Conservation (phyloP, 2,329 filamentous ascomycete genomes). For the Endoconidiophora polonica region DNA sequence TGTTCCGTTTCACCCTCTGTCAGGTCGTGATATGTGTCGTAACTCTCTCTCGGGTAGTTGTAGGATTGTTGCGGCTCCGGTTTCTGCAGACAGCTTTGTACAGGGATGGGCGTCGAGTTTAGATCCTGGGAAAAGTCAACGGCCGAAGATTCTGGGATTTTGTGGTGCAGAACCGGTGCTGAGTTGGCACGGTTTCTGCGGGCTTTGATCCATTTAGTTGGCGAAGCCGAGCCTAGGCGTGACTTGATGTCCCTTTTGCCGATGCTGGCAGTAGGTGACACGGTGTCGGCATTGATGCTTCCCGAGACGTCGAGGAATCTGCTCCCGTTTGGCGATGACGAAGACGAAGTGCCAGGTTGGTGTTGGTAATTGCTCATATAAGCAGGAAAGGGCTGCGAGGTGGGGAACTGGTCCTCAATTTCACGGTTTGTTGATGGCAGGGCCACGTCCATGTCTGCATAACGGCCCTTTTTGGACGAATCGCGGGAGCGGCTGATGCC, state of each 20-base stretch:
- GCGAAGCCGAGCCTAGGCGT: constrained; percentile 2
- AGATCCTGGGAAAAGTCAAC: background rate
- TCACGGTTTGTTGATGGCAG: constrained; percentile 6
- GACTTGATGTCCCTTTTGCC: background rate
- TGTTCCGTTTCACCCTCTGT: constrained; percentile 6
- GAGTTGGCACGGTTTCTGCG: constrained; percentile 6
- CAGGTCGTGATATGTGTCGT: constrained; percentile 5
- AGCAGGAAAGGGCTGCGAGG: background rate
- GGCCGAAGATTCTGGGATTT: background rate
- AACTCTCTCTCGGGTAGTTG: constrained; percentile 6
- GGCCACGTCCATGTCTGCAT: constrained; percentile 8
- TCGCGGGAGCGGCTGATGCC: constrained; percentile 6
- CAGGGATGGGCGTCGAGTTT: background rate
- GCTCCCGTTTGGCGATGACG: background rate
- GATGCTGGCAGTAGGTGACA: background rate
- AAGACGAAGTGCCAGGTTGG: background rate
- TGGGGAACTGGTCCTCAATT: constrained; percentile 1
- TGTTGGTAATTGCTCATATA: background rate
- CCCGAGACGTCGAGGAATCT: background rate
- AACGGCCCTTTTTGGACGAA: constrained; percentile 3
- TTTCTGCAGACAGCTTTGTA: background rate
- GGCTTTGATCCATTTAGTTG: constrained; percentile 7
- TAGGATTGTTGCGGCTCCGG: background rate
- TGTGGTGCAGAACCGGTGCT: constrained; percentile 3
- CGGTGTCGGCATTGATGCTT: too few relatives aligned